Evolutionary conservation across 2,329 filamentous ascomycete genomes (phyloP).

Genomic region (Fusarium nisikadoi): DNA sequence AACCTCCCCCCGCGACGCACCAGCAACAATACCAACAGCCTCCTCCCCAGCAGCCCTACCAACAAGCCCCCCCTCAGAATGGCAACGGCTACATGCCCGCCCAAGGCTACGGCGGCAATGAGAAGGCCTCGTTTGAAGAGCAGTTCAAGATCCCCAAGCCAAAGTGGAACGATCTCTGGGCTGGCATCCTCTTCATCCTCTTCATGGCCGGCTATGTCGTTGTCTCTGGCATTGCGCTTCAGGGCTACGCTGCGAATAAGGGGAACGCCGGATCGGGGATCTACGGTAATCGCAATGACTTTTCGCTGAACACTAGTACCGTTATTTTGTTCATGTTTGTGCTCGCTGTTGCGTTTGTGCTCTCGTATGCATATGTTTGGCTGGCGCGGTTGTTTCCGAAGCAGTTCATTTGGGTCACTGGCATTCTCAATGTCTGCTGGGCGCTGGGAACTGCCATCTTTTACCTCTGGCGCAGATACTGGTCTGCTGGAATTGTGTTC

Average conservation of each 20-base stretch:
- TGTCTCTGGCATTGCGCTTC: constrained; percentile 79
- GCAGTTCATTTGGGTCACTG: constrained; percentile 91
- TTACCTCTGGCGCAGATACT: constrained; percentile 82
- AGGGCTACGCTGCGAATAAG: constrained; percentile 75
- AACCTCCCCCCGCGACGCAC: constrained; percentile 31
- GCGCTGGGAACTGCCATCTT: constrained; percentile 88
- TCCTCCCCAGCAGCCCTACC: constrained; percentile 43
- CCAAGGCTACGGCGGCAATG: constrained; percentile 50
- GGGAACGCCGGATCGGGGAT: constrained; percentile 76
- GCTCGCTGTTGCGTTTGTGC: constrained; percentile 75
- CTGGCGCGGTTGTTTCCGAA: constrained; percentile 83
- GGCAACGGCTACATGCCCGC: constrained; percentile 50
- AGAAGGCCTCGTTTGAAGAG: constrained; percentile 76
- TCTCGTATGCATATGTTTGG: constrained; percentile 83
- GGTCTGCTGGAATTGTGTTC: constrained; percentile 87
- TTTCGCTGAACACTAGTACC: constrained; percentile 81
- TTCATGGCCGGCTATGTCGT: constrained; percentile 79
- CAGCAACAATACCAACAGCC: constrained; percentile 42
- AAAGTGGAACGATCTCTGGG: constrained; percentile 94
- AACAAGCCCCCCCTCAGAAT: constrained; percentile 45
- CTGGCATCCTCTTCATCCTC: constrained; percentile 78
- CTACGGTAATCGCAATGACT: constrained; percentile 74
- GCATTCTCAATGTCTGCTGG: constrained; percentile 86
- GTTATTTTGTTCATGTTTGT: constrained; percentile 86
- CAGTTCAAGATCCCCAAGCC: constrained; percentile 83